A percentile compares a stretch with the other conserved stretches of the same genome.
Evolutionary conservation across 148 eudicot species (phyloP).

Genomic region (Vaccinium corymbosum): DNA sequence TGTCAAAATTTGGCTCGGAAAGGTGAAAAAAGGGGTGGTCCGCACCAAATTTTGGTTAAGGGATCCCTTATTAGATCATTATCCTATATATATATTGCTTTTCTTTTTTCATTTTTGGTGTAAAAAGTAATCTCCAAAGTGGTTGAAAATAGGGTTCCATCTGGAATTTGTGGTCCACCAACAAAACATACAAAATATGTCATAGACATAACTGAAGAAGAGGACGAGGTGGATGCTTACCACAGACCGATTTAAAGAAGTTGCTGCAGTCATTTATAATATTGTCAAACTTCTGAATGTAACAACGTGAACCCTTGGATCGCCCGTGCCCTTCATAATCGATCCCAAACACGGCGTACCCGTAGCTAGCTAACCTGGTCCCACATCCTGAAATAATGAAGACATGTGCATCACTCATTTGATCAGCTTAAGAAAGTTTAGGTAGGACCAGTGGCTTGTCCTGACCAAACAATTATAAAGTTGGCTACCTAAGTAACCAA

Average conservation of each 20-base stretch:
- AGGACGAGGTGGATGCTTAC: conserved; percentile 41
- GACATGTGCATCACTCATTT: neutral
- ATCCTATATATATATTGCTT: neutral
- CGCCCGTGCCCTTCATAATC: conserved; percentile 98
- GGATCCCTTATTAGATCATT: too few relatives aligned
- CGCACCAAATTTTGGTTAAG: too few relatives aligned
- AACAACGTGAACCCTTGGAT: conserved; percentile 91
- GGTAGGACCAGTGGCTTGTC: neutral
- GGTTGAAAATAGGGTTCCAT: neutral
- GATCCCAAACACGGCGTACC: conserved; percentile 87
- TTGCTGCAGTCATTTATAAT: conserved; percentile 71
- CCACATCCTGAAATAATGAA: conserved; percentile 52
- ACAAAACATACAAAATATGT: neutral
- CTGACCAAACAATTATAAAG: neutral
- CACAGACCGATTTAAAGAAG: conserved; percentile 76
- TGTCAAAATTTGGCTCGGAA: neutral
- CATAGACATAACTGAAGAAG: neutral
- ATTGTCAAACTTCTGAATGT: conserved; percentile 81
- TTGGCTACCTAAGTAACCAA: conserved; percentile 4
- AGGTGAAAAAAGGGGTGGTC: too few relatives aligned
- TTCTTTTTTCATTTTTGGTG: neutral
- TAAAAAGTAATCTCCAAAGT: neutral
- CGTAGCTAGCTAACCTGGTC: conserved; percentile 71
- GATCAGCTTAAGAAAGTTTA: neutral
- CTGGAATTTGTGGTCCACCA: neutral